Evolutionary conservation across 2,329 filamentous ascomycete species (phyloP), one percentile per base, ranked within the genome.

Genomic region (Aspergillus quadricinctus): DNA sequence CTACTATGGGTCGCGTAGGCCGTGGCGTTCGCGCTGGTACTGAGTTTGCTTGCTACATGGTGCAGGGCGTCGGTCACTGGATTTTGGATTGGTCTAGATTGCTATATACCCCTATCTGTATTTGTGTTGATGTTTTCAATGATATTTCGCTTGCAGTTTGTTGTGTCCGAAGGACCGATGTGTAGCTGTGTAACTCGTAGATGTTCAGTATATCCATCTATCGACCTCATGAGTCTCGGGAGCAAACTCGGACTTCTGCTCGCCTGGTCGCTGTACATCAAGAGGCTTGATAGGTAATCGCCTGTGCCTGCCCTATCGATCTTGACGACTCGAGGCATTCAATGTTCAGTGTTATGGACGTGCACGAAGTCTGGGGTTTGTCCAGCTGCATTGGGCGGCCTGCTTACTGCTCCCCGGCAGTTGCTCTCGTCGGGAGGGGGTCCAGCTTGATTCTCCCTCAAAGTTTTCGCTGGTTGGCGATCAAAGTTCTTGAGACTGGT

Each of bases 1-100:
- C 59, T 59, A 50, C 53, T 67, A 59, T 62, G 62, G 62, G 40
- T 59, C 54, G 59, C 56, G 49, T 57, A 49, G 48, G 17, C 14
- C 48, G 9, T 21, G 49, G 21, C 48, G 14, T 21, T 37, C 40
- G n/a, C 27, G 49, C 40, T 56, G 14, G 45, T 27, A 21, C 25
- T 6, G 46, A 35, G 28, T 49, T 45, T 52, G 25, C 19, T 14
- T 17, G 19, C 14, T n/a, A 17, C 10, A 29, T 27, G 46, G 25
- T 17, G 19, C 25, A 27, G 23, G 14, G 23, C 9, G 28, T 21
- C 19, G 53, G 27, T 10, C 21, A 25, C 27, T 11, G 11, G 14
- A 37, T 25, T 31, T 45, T 29, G 50, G 41, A 29, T 29, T 46
- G n/a, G 46, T 29, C n/a, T 41, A 31, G 11, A 41, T 54, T 54